Base-by-base conservation (phyloP, 805 yeast genomes). In the Trichomonascus vanleenenianus region DNA sequence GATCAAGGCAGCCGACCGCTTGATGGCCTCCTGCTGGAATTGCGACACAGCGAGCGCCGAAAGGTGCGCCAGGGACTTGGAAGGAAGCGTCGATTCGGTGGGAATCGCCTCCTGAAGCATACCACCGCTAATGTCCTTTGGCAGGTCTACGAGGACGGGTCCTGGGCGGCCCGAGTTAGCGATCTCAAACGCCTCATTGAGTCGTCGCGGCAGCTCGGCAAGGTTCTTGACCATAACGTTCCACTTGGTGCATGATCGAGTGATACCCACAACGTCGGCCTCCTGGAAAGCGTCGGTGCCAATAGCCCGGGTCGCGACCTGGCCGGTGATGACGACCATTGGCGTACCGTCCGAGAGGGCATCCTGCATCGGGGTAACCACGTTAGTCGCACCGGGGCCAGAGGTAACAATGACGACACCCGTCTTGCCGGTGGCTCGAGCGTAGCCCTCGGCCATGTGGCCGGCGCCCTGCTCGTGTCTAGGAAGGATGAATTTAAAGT, bases 281-380 rank as follows among this genome's bases (percentile, higher is more conserved):
- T 93, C 98, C 73, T 93, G 98, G 82, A 93, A 93, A 22, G 97
- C 95, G 65, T 93, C 98, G 11, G 97, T 91, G 60, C 98, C 98
- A 57, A 93, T 93, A 38, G 96, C 89, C 45, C 83, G 69, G 31
- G 98, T 93, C 47, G 96, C 85, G 32, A 93, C 98, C 75, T 93
- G 98, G 48, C 98, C 98, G 3, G 96, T 78, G 69, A 93, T 93
- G 15, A 91, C 97, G 54, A 93, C 89, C 72, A 93, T 74, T 43
- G 98, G 98, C 34, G 88, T 87, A 70, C 98, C 98, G 66, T 93
- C 98, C 55, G 93, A 87, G 44, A 91, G 72, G 11, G 97, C 98
- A 64, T 93, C 98, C 48, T 95, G 95, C 85, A 93, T 78, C 46
- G 98, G 96, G n/a, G 98, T 93, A 53, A 93, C 81, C 49, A 93